Evolutionary conservation across 2,329 filamentous ascomycete species (phyloP).

Genomic region (Phoma herbarum): DNA sequence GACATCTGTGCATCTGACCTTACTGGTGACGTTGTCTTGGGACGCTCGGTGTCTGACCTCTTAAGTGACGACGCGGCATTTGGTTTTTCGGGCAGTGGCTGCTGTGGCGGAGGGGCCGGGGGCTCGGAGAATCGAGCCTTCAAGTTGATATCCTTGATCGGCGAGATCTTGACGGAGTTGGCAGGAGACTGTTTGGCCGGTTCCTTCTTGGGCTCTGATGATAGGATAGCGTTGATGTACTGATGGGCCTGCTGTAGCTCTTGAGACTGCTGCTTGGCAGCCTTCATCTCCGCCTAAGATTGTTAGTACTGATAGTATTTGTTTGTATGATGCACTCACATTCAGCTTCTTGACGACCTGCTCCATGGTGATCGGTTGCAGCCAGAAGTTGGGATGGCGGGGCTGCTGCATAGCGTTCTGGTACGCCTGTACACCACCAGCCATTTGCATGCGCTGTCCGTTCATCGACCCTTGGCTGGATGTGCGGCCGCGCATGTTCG

Average conservation of each 20-base stretch:
- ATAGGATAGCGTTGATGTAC: constrained; percentile 79
- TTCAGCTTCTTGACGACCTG: constrained; percentile 90
- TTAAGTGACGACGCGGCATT: constrained; percentile 75
- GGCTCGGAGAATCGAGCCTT: constrained; percentile 91
- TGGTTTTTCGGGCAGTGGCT: constrained; percentile 92
- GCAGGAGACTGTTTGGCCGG: constrained; percentile 56
- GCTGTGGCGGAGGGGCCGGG: constrained; percentile 90
- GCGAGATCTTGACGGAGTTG: constrained; percentile 55
- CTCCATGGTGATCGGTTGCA: constrained; percentile 90
- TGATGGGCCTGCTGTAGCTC: constrained; percentile 84
- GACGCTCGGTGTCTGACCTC: constrained; percentile 77
- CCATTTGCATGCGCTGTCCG: constrained; percentile 67
- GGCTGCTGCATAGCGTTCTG: constrained; percentile 72
- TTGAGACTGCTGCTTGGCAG: constrained; percentile 84
- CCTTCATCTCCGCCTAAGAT: constrained; percentile 83
- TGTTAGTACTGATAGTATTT: constrained; percentile 34
- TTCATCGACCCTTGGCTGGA: constrained; percentile 64
- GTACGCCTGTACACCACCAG: constrained; percentile 65
- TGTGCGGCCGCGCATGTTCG: constrained; percentile 73
- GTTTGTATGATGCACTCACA: constrained; percentile 61
- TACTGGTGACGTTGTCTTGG: constrained; percentile 69
- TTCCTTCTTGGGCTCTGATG: constrained; percentile 70
- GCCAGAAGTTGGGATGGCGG: constrained; percentile 80
- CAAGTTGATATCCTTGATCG: constrained; percentile 67
- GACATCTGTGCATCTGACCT: constrained; percentile 78